Base-by-base conservation (phyloP, 176 grass and related monocot species). In the Oryza brachyantha region DNA sequence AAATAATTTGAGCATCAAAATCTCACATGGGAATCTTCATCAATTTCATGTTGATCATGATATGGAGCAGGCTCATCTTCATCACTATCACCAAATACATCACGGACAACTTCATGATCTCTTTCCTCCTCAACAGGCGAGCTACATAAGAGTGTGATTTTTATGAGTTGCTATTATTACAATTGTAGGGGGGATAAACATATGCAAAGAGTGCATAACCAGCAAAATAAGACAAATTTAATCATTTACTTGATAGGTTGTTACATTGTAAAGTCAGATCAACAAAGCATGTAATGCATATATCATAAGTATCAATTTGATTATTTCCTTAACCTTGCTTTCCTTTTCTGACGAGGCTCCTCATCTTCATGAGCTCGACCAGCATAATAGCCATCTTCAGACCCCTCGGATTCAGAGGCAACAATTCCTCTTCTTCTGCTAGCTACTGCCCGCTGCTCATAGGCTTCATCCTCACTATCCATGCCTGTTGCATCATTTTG, bases 1-100 rank as follows among this genome's bases (percentile, higher is more conserved):
- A 46, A 10, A 6, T 59, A 67, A 60, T 12, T 22, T 29, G 5
- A 38, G 25, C 27, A 31, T 36, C 35, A 52, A 52, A 81, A 64
- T 88, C 87, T 98, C 54, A 98, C 96, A 90, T 86, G 90, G 28
- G 80, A 87, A 80, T 94, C 96, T 72, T 93, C 83, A 74, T 88
- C 85, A 45, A 78, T 85, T 87, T 98, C 92, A 86, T 88, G 57
- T 21, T 31, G 95, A 52, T 72, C 36, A 19, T 16, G 73, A 83
- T 94, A 98, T 76, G 81, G 81, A 84, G 73, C 79, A 76, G 73
- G 87, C 74, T 93, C 96, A 68, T 98, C 96, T 84, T 98, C 96
- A 83, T 98, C 96, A 69, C 89, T 92, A 68, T 98, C 92, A 66
- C 96, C 92, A 91, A 98, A 98, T 39, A 94, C 96, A 85, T 88